These are phyloP conservation scores for Trichosporon sp. DNA, from an alignment of 1,284 basidiomycete species.

Conservation along the genomic window DNA sequence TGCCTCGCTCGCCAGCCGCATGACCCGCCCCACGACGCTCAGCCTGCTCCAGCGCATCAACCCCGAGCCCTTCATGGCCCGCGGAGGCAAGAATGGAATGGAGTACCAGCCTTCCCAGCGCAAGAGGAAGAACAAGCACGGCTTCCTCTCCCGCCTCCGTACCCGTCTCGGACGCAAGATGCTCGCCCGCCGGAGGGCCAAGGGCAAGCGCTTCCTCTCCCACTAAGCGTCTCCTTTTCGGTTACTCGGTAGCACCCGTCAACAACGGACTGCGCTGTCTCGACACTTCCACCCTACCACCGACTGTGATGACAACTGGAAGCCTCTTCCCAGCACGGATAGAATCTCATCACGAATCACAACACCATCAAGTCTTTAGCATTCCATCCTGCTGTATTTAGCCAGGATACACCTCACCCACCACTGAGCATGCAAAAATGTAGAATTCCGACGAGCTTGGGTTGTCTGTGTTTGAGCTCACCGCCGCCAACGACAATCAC, in stretches of 20 bases:
- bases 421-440: constrained; percentile 21
- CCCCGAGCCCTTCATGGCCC: constrained; percentile 29
- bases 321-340: not conserved
- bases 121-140: constrained; percentile 83
- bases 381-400: not conserved
- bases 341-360: not conserved
- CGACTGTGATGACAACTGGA: not conserved
- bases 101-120: constrained; percentile 89
- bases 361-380: constrained; percentile 6
- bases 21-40: constrained; percentile 19
- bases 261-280: too few relatives aligned
- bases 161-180: constrained; percentile 58
- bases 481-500: too few relatives aligned
- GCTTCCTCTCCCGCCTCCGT: constrained; percentile 70
- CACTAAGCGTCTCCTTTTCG: constrained; percentile 55
- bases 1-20: constrained; percentile 23
- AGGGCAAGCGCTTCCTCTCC: constrained; percentile 66
- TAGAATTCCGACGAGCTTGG: not conserved
- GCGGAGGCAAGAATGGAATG: constrained; percentile 60
- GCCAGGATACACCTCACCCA: constrained; percentile 6
- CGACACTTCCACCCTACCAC: too few relatives aligned
- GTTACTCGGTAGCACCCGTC: too few relatives aligned
- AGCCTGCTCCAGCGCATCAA: constrained; percentile 28
- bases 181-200: constrained; percentile 62
- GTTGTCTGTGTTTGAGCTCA: not conserved